phyloP scores from a whole-genome alignment of 805 yeast species.

The Myxozyma mucilagina region DNA sequence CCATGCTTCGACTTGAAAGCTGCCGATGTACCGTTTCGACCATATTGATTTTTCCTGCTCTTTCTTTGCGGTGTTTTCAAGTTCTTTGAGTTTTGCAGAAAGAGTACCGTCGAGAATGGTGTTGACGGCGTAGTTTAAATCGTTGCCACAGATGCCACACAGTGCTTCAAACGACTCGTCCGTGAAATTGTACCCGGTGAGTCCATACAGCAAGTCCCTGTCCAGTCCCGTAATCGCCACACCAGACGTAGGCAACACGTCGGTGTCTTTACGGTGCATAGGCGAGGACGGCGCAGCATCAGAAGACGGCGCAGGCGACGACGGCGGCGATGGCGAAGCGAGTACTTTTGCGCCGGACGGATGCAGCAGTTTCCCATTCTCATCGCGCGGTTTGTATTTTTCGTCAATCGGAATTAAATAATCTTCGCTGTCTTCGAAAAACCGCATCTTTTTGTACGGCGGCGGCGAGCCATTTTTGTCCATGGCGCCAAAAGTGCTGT shows the following conservation, averaged over 20 bases:
- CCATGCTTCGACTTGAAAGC: constrained; percentile 43
- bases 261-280: too few species aligned
- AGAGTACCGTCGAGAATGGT: constrained; percentile 22
- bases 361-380: background rate
- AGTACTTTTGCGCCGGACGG: constrained; percentile 19
- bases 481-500: too few species aligned
- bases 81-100: background rate
- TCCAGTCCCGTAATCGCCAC: background rate
- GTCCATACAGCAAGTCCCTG: constrained; percentile 9
- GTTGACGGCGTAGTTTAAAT: constrained; percentile 25
- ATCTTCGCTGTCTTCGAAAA: constrained; percentile 16
- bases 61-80: background rate
- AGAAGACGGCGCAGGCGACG: too few species aligned
- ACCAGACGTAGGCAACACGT: too few species aligned
- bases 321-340: constrained; percentile 18
- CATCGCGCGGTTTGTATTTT: background rate
- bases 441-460: constrained; percentile 15
- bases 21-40: constrained; percentile 38
- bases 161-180: constrained; percentile 4
- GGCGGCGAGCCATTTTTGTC: background rate
- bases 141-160: constrained; percentile 16
- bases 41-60: constrained; percentile 14
- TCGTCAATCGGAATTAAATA: background rate
- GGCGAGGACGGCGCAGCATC: too few species aligned
- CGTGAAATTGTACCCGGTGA: constrained; percentile 3